Percentiles rank a stretch among this genome's conserved stretches.
Evolutionary conservation across 2,329 filamentous ascomycete species (phyloP).

Genomic region (Fusarium xylarioides): DNA sequence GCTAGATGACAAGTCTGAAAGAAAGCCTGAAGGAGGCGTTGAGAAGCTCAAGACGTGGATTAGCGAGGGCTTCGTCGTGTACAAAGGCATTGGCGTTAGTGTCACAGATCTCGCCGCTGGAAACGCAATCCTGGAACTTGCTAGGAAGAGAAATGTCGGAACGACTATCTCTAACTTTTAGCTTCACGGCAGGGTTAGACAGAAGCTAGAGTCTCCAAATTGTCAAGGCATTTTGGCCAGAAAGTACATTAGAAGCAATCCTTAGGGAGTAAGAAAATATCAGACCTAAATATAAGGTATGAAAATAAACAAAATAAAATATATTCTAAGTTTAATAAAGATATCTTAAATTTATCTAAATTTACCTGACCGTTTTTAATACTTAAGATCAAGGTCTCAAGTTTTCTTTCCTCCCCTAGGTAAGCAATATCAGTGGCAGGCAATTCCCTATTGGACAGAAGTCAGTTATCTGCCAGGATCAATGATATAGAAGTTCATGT

Average conservation of each 20-base stretch:
- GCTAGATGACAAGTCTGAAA: not conserved
- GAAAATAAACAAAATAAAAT: no score
- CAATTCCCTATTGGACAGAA: not conserved
- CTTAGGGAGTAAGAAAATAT: no score
- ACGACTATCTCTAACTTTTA: constrained; percentile 20
- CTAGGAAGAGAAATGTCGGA: constrained; percentile 23
- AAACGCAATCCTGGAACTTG: constrained; percentile 42
- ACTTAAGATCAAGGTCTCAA: no score
- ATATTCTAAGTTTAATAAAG: no score
- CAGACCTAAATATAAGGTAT: no score
- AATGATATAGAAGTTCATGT: not conserved
- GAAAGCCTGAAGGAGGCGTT: not conserved
- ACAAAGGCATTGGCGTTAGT: constrained; percentile 40
- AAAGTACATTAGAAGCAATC: not conserved
- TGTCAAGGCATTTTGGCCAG: not conserved
- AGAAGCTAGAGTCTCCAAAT: not conserved
- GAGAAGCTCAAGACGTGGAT: constrained; percentile 12
- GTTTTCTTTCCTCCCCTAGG: no score
- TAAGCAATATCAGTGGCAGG: fast-evolving
- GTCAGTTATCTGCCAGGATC: not conserved
- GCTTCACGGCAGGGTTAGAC: fast-evolving
- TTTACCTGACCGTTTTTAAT: no score
- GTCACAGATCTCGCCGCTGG: constrained; percentile 48
- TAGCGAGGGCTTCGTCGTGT: constrained; percentile 42
- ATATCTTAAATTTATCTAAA: no score